These are phyloP conservation scores for Paralagenidium karlingii DNA, from an alignment of 352 stramenopile genomes.

Conservation along the genomic window DNA sequence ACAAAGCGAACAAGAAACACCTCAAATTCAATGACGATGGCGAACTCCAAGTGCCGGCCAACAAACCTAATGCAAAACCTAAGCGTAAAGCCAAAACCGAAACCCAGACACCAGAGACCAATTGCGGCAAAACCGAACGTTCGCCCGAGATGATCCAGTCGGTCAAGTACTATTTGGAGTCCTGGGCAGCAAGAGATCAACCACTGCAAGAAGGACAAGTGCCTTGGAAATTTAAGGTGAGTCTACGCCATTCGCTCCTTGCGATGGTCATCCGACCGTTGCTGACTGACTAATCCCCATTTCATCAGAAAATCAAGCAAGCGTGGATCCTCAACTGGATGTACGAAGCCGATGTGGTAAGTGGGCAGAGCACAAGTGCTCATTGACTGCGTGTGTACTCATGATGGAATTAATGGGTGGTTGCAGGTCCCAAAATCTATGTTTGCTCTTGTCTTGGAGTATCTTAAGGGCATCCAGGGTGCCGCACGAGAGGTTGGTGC, in stretches of 20 bases:
- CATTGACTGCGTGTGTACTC: neutral
- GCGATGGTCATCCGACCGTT: too few relatives aligned
- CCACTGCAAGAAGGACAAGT: conserved; percentile 33
- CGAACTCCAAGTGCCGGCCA: conserved; percentile 7
- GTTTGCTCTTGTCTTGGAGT: conserved; percentile 62
- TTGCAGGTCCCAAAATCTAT: conserved; percentile 52
- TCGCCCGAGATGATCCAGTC: conserved; percentile 72
- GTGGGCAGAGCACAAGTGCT: neutral
- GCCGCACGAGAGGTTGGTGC: conserved; percentile 28
- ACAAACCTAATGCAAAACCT: neutral
- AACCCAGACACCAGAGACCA: conserved; percentile 1
- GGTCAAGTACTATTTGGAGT: conserved; percentile 69
- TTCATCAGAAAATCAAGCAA: conserved; percentile 66
- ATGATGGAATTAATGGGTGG: too few relatives aligned
- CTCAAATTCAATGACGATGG: conserved; percentile 57
- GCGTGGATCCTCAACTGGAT: conserved; percentile 74
- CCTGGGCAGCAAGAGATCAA: conserved; percentile 53
- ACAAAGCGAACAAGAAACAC: conserved; percentile 39
- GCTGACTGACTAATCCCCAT: too few relatives aligned
- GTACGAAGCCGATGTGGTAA: conserved; percentile 60
- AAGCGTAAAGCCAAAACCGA: neutral
- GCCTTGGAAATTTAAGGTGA: conserved; percentile 74
- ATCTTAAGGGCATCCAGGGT: conserved; percentile 56
- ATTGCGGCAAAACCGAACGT: conserved; percentile 50
- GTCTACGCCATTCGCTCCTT: neutral